These are phyloP conservation scores for Pyricularia grisea DNA, from an alignment of 2,329 filamentous ascomycete species.

Conservation along the genomic window DNA sequence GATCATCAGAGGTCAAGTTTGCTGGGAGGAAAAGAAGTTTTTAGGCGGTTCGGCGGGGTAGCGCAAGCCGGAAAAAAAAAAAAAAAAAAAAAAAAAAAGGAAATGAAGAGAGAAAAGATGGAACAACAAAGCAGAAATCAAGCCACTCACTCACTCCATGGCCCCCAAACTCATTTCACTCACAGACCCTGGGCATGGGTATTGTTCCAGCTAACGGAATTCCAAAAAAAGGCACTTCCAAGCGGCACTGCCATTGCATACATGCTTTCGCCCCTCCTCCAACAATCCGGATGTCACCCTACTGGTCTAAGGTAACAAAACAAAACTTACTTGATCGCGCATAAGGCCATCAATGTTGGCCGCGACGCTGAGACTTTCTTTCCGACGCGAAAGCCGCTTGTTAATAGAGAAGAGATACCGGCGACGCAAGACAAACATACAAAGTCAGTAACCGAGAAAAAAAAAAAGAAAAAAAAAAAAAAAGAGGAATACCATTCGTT, in stretches of 20 bases:
- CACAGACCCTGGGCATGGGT: not conserved
- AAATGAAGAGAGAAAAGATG: not conserved
- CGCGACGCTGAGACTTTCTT: not conserved
- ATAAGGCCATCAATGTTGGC: not conserved
- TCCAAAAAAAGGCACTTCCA: not conserved
- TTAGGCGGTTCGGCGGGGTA: not conserved
- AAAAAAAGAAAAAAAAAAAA: not conserved
- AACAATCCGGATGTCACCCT: not conserved
- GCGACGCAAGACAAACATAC: not conserved
- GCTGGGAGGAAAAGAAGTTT: not conserved
- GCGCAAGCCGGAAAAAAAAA: not conserved
- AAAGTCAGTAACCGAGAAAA: too few relatives aligned
- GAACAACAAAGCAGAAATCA: not conserved
- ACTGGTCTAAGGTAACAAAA: not conserved
- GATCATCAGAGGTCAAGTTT: not conserved
- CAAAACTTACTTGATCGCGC: not conserved
- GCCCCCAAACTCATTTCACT: not conserved
- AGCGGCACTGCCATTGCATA: not conserved
- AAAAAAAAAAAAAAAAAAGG: not conserved
- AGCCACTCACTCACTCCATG: not conserved
- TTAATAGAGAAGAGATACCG: not conserved
- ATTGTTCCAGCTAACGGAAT: not conserved
- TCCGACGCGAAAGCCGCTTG: not conserved
- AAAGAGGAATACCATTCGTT: not conserved
- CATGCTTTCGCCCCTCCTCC: not conserved